These are phyloP conservation scores for Paramyrothecium sp. DNA, from an alignment of 2,329 filamentous ascomycete genomes.

Conservation along the genomic window DNA sequence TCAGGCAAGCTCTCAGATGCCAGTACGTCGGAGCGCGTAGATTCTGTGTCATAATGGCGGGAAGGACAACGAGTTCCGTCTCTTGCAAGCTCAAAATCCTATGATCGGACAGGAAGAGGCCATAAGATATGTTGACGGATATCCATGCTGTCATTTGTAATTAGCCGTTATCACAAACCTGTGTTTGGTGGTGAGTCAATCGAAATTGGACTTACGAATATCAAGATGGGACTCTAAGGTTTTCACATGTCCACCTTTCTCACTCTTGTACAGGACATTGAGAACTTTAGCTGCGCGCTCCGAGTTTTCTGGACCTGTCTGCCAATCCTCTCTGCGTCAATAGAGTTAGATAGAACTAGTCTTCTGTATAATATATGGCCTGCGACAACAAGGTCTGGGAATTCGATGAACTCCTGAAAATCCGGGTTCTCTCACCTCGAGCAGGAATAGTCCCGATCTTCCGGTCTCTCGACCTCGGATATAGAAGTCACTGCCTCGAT, in stretches of 20 bases:
- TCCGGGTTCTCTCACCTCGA: too few relatives aligned
- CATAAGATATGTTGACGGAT: constrained; percentile 56
- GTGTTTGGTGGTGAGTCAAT: too few relatives aligned
- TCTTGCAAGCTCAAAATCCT: constrained; percentile 51
- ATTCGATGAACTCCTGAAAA: too few relatives aligned
- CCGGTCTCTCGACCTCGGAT: constrained; percentile 42
- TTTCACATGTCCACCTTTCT: constrained; percentile 55
- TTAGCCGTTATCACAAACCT: too few relatives aligned
- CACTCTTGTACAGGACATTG: too few relatives aligned
- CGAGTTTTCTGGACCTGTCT: constrained; percentile 53
- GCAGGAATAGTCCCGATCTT: constrained; percentile 55
- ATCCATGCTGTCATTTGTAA: too few relatives aligned
- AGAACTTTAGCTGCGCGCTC: constrained; percentile 48
- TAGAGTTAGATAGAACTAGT: too few relatives aligned
- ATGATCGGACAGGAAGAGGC: constrained; percentile 55
- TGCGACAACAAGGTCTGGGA: too few relatives aligned
- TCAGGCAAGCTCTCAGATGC: too few relatives aligned
- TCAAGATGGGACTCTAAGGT: constrained; percentile 25
- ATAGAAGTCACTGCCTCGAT: constrained; percentile 60
- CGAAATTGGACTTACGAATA: constrained; percentile 40
- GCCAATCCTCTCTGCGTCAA: constrained; percentile 59
- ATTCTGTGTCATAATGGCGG: constrained; percentile 59
- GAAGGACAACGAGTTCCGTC: constrained; percentile 52
- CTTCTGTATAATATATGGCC: too few relatives aligned
- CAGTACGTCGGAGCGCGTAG: constrained; percentile 52